Conservation (phyloP, 2,329 filamentous ascomycete species). For the Alternaria brassicae region DNA sequence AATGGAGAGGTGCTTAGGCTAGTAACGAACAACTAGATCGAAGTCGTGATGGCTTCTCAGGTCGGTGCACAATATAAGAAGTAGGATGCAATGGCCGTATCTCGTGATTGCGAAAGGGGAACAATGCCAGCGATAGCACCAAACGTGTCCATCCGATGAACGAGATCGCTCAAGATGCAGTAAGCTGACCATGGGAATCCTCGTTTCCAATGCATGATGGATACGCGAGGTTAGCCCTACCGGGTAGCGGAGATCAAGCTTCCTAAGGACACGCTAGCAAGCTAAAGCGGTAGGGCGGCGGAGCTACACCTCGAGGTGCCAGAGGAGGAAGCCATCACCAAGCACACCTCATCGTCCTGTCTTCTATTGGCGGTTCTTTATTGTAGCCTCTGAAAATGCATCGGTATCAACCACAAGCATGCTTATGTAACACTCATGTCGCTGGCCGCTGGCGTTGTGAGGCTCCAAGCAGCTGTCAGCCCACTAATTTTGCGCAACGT, state of each 20-base stretch:
- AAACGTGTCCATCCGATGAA: neutral
- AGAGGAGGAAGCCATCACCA: slow-evolving; percentile 18
- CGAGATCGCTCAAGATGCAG: neutral
- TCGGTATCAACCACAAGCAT: neutral
- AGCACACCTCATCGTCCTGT: slow-evolving; percentile 14
- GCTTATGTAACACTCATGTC: slow-evolving; percentile 16
- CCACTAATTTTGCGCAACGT: slow-evolving; percentile 38
- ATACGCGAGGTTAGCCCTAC: slow-evolving; percentile 14
- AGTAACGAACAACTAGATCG: neutral
- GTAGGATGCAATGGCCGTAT: no score
- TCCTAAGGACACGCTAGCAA: slow-evolving; percentile 35
- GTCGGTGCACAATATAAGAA: neutral
- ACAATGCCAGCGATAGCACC: neutral
- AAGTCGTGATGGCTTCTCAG: neutral
- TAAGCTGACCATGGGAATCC: neutral
- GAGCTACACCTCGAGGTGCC: slow-evolving; percentile 18
- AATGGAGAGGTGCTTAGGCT: neutral
- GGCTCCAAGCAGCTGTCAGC: slow-evolving; percentile 27
- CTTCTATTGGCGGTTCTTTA: neutral
- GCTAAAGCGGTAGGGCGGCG: slow-evolving; percentile 17
- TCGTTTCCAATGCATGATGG: neutral
- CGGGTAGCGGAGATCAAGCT: slow-evolving; percentile 41
- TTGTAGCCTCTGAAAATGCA: slow-evolving; percentile 2
- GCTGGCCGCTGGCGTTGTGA: slow-evolving; percentile 5
- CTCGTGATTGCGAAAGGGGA: neutral